Conservation (phyloP, 495 filamentous ascomycete genomes). For the Podospora pseudoanserina region DNA sequence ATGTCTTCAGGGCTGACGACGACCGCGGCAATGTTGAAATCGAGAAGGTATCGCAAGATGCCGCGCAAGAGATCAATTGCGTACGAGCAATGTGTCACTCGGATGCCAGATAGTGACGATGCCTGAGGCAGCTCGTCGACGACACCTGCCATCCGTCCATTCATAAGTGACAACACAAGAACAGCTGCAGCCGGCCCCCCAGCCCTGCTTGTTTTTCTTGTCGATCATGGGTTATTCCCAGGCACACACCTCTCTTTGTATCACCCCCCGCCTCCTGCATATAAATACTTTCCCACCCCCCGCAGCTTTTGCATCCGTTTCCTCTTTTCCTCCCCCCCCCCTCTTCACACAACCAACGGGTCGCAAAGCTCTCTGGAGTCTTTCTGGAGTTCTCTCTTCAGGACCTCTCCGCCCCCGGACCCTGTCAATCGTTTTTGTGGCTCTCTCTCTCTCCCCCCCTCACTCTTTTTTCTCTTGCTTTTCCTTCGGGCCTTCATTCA, state of each 20-base stretch:
- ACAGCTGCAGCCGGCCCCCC: background rate
- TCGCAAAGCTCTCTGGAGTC: conserved; percentile 49
- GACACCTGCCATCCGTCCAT: background rate
- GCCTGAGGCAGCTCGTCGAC: conserved; percentile 7
- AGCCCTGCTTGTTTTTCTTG: conserved; percentile 28
- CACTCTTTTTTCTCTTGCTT: conserved; percentile 24
- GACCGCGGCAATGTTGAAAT: background rate
- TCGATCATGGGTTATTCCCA: conserved; percentile 18
- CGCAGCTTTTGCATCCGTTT: conserved; percentile 21
- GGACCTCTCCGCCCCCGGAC: conserved; percentile 47
- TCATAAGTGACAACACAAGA: background rate
- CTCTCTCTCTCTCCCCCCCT: conserved; percentile 31
- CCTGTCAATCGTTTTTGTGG: conserved; percentile 51
- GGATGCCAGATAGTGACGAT: background rate
- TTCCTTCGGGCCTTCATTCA: conserved; percentile 23
- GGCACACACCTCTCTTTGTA: conserved; percentile 19
- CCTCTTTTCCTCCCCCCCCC: conserved; percentile 36
- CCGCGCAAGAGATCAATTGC: conserved; percentile 3
- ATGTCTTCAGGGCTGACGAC: conserved; percentile 1
- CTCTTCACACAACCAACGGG: conserved; percentile 49
- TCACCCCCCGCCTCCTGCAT: conserved; percentile 21
- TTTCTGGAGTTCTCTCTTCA: conserved; percentile 40
- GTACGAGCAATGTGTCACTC: background rate
- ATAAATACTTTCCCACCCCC: conserved; percentile 42
- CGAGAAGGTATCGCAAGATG: background rate